These are phyloP conservation scores for Melampsora larici-populina DNA, from an alignment of 1,284 basidiomycete genomes.

Conservation along the genomic window DNA sequence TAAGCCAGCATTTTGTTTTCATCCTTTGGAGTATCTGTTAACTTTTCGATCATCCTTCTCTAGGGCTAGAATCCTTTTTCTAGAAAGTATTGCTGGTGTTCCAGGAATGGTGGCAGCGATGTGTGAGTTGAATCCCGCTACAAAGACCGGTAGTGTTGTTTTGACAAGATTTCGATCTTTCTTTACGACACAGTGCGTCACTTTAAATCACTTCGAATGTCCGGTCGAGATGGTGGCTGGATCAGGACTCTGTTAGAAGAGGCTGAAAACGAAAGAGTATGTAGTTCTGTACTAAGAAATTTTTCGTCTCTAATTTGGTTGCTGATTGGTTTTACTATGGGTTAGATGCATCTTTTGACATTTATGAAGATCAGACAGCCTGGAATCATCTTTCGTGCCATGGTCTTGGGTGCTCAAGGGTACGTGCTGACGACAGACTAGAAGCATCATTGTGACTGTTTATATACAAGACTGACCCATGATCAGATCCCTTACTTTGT, in stretches of 20 bases:
- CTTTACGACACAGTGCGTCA: constrained; percentile 18
- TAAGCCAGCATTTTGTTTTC: neutral
- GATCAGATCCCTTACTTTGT: neutral
- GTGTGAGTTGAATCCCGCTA: neutral
- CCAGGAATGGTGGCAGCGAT: constrained; percentile 49
- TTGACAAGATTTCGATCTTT: constrained; percentile 61
- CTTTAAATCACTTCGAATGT: constrained; percentile 21
- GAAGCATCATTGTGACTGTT: neutral
- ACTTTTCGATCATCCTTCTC: neutral
- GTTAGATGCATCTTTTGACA: constrained; percentile 60
- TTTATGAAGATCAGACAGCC: constrained; percentile 83
- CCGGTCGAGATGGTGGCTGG: constrained; percentile 80
- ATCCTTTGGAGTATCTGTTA: too few species aligned
- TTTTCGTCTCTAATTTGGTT: neutral
- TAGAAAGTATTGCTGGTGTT: constrained; percentile 83
- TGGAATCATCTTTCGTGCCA: constrained; percentile 69
- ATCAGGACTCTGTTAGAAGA: constrained; percentile 79
- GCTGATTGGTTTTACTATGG: neutral
- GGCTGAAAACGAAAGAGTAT: constrained; percentile 87
- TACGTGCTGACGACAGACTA: neutral
- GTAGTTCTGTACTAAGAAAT: constrained; percentile 44
- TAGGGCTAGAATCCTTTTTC: constrained; percentile 67
- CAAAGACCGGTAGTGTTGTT: constrained; percentile 69
- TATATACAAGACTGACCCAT: neutral
- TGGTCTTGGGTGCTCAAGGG: constrained; percentile 78